phyloP scores from a whole-genome alignment of 2,329 filamentous ascomycete species.

The Neofusicoccum parvum region DNA sequence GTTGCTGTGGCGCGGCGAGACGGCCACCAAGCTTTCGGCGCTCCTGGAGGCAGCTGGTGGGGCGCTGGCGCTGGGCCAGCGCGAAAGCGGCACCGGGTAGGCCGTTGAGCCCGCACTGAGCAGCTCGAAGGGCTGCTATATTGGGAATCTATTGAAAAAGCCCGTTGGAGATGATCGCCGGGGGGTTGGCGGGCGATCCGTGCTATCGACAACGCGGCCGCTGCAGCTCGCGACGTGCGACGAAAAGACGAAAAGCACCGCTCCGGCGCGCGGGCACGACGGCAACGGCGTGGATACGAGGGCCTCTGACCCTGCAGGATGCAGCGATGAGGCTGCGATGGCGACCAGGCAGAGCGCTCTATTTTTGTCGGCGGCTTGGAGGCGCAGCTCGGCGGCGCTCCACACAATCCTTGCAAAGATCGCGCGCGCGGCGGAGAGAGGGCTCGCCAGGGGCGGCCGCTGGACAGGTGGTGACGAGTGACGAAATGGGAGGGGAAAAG shows the following conservation, averaged over 20 bases:
- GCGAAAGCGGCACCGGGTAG: not conserved
- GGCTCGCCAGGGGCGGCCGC: slow-evolving; percentile 8
- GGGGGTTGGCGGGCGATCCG: not conserved
- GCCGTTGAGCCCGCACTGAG: not conserved
- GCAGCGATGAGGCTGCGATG: slow-evolving; percentile 17
- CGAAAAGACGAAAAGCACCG: not conserved
- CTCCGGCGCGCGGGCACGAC: not conserved
- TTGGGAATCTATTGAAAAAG: slow-evolving; percentile 18
- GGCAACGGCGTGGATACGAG: slow-evolving; percentile 15
- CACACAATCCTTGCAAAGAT: slow-evolving; percentile 19
- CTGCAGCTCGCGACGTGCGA: not conserved
- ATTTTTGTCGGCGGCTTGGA: slow-evolving; percentile 14
- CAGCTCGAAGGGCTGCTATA: slow-evolving; percentile 8
- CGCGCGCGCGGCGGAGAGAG: slow-evolving; percentile 14
- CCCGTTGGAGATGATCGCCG: slow-evolving; percentile 16
- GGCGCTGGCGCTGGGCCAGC: not conserved
- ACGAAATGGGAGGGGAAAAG: slow-evolving; percentile 20
- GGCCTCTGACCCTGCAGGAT: slow-evolving; percentile 11
- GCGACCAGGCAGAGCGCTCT: slow-evolving; percentile 9
- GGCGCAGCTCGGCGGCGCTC: slow-evolving; percentile 17
- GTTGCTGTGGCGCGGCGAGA: not conserved
- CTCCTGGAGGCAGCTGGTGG: not conserved
- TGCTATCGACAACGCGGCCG: not conserved
- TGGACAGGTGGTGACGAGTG: slow-evolving; percentile 13
- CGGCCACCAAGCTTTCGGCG: not conserved